These are phyloP conservation scores for Globisporangium spiculum DNA, from an alignment of 352 stramenopile species.

Conservation along the genomic window DNA sequence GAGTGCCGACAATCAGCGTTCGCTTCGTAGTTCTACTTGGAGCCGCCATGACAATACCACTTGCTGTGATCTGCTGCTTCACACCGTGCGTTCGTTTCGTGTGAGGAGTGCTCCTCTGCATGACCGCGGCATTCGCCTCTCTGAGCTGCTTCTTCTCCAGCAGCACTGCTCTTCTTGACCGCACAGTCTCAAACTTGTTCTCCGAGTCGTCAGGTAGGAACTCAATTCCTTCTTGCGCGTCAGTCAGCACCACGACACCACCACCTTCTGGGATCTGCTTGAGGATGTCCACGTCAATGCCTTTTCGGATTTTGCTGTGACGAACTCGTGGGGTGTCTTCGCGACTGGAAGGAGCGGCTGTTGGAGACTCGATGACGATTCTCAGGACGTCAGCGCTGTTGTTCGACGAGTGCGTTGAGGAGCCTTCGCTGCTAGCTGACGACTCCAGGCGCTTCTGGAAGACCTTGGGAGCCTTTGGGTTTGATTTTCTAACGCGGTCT, in stretches of 20 bases:
- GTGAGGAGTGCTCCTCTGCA: not conserved
- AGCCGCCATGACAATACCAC: slow-evolving; percentile 5
- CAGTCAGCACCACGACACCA: slow-evolving; percentile 22
- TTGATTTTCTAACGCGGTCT: not conserved
- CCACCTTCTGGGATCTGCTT: slow-evolving; percentile 17
- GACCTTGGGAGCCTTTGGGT: not conserved
- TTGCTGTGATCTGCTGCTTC: slow-evolving; percentile 6
- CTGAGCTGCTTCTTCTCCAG: slow-evolving; percentile 22
- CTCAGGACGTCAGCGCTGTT: not conserved
- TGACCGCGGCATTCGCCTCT: slow-evolving; percentile 3
- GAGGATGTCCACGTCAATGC: slow-evolving; percentile 12
- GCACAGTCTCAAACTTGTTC: slow-evolving; percentile 29
- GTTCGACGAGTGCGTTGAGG: not conserved
- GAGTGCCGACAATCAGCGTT: slow-evolving; percentile 5
- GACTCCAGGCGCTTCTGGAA: not conserved
- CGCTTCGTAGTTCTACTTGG: not conserved
- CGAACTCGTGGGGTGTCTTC: slow-evolving; percentile 1
- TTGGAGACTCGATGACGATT: not conserved
- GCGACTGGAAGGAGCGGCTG: not conserved
- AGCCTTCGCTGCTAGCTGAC: not conserved
- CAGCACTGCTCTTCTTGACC: slow-evolving; percentile 26
- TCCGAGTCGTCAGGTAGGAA: slow-evolving; percentile 11
- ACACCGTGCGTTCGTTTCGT: slow-evolving; percentile 1
- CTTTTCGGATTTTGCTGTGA: slow-evolving; percentile 5
- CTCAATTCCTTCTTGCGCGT: slow-evolving; percentile 17